Conservation (phyloP, 108 stramenopile genomes). For the Nitzschia sp. region DNA sequence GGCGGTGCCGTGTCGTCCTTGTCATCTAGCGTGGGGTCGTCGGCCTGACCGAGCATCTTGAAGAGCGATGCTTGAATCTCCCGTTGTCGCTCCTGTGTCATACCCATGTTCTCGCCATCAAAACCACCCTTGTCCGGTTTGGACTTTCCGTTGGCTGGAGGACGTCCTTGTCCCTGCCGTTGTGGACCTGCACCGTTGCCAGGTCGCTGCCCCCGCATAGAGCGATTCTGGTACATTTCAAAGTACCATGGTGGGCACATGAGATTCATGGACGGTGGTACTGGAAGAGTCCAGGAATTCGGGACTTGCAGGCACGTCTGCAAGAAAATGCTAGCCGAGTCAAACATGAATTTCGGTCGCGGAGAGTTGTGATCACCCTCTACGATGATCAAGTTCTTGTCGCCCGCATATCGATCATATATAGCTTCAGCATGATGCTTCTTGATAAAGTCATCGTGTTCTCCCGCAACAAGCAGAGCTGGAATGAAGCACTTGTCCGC, state of each 20-base stretch:
- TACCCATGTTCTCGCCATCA: slow-evolving; percentile 77
- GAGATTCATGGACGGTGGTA: slow-evolving; percentile 83
- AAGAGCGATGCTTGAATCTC: slow-evolving; percentile 88
- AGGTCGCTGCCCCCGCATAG: slow-evolving; percentile 25
- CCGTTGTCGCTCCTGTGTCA: slow-evolving; percentile 83
- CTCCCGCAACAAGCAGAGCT: slow-evolving; percentile 92
- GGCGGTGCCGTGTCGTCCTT: slow-evolving; percentile 7
- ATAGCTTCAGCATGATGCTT: slow-evolving; percentile 83
- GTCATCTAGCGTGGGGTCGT: slow-evolving; percentile 37
- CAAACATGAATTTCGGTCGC: slow-evolving; percentile 95
- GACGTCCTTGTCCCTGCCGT: slow-evolving; percentile 24
- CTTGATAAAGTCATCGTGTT: slow-evolving; percentile 94
- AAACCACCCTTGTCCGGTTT: slow-evolving; percentile 22
- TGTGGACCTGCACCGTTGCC: background rate
- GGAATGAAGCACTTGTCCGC: slow-evolving; percentile 94
- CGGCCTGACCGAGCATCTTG: slow-evolving; percentile 85
- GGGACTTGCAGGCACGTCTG: slow-evolving; percentile 88
- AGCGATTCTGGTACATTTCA: slow-evolving; percentile 51
- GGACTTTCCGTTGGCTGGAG: slow-evolving; percentile 4
- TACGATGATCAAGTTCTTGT: slow-evolving; percentile 95
- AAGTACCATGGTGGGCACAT: slow-evolving; percentile 86
- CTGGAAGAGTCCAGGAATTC: slow-evolving; percentile 69
- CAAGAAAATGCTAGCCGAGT: slow-evolving; percentile 93
- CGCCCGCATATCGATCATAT: slow-evolving; percentile 92
- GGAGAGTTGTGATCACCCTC: slow-evolving; percentile 97